Evolutionary conservation across 2,329 filamentous ascomycete genomes (phyloP).

Genomic region (Neoascochyta sp.): DNA sequence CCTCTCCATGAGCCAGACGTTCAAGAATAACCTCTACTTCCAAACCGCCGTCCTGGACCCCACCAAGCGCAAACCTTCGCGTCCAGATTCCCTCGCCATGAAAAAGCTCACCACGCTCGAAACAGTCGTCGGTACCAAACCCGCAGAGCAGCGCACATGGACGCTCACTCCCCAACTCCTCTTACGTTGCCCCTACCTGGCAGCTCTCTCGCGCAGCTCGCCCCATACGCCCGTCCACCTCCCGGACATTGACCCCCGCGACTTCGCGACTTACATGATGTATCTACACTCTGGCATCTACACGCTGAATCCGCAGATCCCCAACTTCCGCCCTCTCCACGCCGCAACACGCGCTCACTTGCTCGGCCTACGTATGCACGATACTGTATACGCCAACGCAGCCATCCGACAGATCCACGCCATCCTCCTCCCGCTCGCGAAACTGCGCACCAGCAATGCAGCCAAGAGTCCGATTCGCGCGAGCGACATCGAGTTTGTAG

Average conservation of each 20-base stretch:
- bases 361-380: slow-evolving; percentile 10
- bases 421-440: slow-evolving; percentile 7
- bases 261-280: slow-evolving; percentile 16
- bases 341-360: slow-evolving; percentile 7
- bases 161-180: slow-evolving; percentile 7
- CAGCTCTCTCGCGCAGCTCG: neutral
- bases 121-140: slow-evolving; percentile 6
- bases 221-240: slow-evolving; percentile 1
- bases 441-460: neutral
- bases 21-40: no score
- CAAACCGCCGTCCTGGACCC: no score
- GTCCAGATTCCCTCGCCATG: no score
- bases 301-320: slow-evolving; percentile 8
- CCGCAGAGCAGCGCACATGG: slow-evolving; percentile 8
- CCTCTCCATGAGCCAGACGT: no score
- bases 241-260: slow-evolving; percentile 1
- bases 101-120: no score
- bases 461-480: slow-evolving; percentile 4
- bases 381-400: slow-evolving; percentile 5
- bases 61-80: no score
- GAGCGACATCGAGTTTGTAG: slow-evolving; percentile 11
- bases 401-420: slow-evolving; percentile 9
- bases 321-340: slow-evolving; percentile 7
- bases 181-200: slow-evolving; percentile 7
- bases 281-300: slow-evolving; percentile 19